These are phyloP conservation scores for Carex parvula DNA, from an alignment of 176 grass and related monocot genomes.

Conservation along the genomic window DNA sequence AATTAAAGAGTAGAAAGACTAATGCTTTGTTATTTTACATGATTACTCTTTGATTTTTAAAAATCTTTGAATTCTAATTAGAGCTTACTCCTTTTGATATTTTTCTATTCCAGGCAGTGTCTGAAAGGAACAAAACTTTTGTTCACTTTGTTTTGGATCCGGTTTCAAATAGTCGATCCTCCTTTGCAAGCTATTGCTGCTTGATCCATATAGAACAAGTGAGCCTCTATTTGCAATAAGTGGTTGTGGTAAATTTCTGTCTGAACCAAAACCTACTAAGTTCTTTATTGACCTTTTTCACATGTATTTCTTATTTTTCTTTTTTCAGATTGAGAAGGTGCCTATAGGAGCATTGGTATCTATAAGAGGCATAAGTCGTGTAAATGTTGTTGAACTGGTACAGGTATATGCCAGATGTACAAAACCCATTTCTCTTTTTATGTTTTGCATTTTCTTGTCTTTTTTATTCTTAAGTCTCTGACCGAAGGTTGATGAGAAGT, in stretches of 20 bases:
- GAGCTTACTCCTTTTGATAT: slow-evolving; percentile 18
- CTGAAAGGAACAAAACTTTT: slow-evolving; percentile 57
- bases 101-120: slow-evolving; percentile 50
- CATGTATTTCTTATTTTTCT: slow-evolving; percentile 37
- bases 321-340: slow-evolving; percentile 65
- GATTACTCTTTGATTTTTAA: neutral
- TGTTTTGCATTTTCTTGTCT: neutral
- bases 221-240: slow-evolving; percentile 30
- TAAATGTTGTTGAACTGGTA: slow-evolving; percentile 68
- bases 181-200: slow-evolving; percentile 79
- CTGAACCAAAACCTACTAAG: neutral
- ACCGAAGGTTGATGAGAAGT: neutral
- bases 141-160: slow-evolving; percentile 93
- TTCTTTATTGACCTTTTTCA: neutral
- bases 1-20: neutral
- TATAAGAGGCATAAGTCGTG: slow-evolving; percentile 83
- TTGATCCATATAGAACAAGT: slow-evolving; percentile 88
- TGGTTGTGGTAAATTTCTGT: neutral
- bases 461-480: neutral
- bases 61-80: neutral
- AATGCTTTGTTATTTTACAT: neutral
- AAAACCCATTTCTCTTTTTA: neutral
- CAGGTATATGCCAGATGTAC: slow-evolving; percentile 38
- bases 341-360: slow-evolving; percentile 76
- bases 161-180: slow-evolving; percentile 53